A percentile compares a stretch with the other conserved stretches of the same genome.
phyloP scores from a whole-genome alignment of 495 filamentous ascomycete species.

The Tuber aestivum region DNA sequence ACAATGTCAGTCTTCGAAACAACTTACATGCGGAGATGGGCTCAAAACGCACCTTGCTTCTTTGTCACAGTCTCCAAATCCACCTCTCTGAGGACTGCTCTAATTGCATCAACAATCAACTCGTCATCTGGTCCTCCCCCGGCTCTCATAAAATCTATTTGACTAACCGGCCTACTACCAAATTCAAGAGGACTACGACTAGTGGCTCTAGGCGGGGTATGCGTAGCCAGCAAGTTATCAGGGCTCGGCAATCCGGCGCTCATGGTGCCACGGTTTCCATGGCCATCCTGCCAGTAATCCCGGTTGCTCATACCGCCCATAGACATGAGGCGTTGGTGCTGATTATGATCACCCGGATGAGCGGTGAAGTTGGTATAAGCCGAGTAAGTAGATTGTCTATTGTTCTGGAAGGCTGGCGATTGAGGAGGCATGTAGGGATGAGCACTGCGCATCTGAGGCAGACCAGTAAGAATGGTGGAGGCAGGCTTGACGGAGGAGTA shows the following conservation, averaged over 20 bases:
- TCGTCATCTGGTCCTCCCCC: conserved; percentile 65
- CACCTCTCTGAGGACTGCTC: conserved; percentile 74
- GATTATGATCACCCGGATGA: conserved; percentile 43
- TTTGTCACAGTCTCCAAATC: conserved; percentile 95
- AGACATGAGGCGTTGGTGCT: conserved; percentile 55
- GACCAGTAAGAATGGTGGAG: conserved; percentile 83
- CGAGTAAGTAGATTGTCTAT: conserved; percentile 55
- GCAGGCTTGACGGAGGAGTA: conserved; percentile 93
- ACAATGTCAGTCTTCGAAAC: conserved; percentile 19
- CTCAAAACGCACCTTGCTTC: conserved; percentile 65
- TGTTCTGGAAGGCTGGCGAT: conserved; percentile 60
- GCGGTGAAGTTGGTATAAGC: conserved; percentile 51
- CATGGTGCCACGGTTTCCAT: conserved; percentile 47
- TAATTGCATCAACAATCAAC: conserved; percentile 74
- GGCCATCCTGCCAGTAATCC: conserved; percentile 52
- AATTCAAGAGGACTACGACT: conserved; percentile 53
- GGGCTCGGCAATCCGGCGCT: conserved; percentile 54
- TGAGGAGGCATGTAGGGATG: conserved; percentile 71
- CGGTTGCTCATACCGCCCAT: conserved; percentile 53
- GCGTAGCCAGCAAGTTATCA: conserved; percentile 55
- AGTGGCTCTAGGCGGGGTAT: conserved; percentile 46
- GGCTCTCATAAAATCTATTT: conserved; percentile 69
- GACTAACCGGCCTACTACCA: conserved; percentile 58
- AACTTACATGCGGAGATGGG: conserved; percentile 17
- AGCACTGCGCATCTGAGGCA: conserved; percentile 56